Percentiles rank a stretch among this genome's conserved stretches.
These are phyloP conservation scores for Ganoderma leucocontextum DNA, from an alignment of 1,284 basidiomycete genomes.

Conservation along the genomic window DNA sequence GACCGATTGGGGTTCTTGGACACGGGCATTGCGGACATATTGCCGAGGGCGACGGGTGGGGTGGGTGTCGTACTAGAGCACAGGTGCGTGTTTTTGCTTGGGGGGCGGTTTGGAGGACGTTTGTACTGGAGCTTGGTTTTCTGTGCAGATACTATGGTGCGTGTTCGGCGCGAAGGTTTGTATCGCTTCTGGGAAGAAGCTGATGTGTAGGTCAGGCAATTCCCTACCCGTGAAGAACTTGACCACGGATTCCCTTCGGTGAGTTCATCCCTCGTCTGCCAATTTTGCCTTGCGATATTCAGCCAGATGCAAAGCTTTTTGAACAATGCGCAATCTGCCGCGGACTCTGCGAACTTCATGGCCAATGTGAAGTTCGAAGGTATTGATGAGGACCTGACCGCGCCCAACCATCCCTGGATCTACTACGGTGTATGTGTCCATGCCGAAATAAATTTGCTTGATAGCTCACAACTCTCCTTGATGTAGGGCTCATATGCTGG, in stretches of 20 bases:
- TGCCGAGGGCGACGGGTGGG: constrained; percentile 85
- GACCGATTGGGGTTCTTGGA: constrained; percentile 76
- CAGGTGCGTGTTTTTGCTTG: constrained; percentile 46
- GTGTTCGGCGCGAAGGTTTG: neutral
- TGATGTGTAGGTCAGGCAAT: constrained; percentile 57
- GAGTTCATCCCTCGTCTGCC: neutral
- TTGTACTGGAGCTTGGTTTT: constrained; percentile 52
- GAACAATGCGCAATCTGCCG: constrained; percentile 88
- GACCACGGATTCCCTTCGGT: constrained; percentile 82
- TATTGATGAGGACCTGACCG: constrained; percentile 74
- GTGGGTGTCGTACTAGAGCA: constrained; percentile 93
- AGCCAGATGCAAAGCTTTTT: constrained; percentile 66
- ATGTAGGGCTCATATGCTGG: constrained; percentile 88
- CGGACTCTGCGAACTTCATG: constrained; percentile 96
- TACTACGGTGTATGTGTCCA: constrained; percentile 83
- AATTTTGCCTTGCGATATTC: neutral
- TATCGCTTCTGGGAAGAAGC: neutral
- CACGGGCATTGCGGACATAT: constrained; percentile 87
- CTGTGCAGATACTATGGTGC: constrained; percentile 55
- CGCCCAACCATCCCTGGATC: constrained; percentile 85
- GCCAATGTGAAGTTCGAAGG: constrained; percentile 79
- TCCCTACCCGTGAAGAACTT: constrained; percentile 85
- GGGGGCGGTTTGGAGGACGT: neutral
- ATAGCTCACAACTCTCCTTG: neutral
- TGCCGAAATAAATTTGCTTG: neutral